phyloP scores from a whole-genome alignment of 495 filamentous ascomycete genomes.

The Cryomyces minteri region DNA sequence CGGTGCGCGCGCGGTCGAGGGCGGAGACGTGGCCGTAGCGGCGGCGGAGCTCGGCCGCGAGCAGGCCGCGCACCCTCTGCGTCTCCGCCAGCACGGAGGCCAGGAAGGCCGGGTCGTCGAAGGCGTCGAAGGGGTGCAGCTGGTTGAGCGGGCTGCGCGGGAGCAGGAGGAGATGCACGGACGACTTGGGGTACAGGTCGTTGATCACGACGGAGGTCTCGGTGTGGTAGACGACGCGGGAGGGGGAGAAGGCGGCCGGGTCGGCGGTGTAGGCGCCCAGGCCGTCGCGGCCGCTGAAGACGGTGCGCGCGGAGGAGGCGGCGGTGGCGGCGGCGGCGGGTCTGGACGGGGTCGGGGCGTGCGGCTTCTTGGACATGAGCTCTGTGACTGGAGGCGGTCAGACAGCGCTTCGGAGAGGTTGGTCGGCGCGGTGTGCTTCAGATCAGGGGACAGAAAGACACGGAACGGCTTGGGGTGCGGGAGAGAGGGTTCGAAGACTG shows the following conservation, averaged over 20 bases:
- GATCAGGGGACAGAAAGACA: too few species aligned
- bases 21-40: constrained; percentile 43
- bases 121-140: constrained; percentile 60
- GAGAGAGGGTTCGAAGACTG: too few species aligned
- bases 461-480: too few species aligned
- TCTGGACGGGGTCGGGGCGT: neutral
- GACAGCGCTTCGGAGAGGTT: neutral
- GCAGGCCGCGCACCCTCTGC: constrained; percentile 38
- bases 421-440: too few species aligned
- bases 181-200: constrained; percentile 72
- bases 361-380: constrained; percentile 4
- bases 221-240: constrained; percentile 48
- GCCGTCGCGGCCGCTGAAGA: constrained; percentile 7
- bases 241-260: constrained; percentile 41
- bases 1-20: constrained; percentile 35
- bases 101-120: constrained; percentile 55
- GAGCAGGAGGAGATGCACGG: constrained; percentile 70
- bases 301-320: neutral
- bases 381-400: constrained; percentile 6
- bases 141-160: constrained; percentile 48
- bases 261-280: constrained; percentile 54
- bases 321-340: constrained; percentile 19
- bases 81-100: constrained; percentile 38
- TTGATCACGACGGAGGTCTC: constrained; percentile 60
- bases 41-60: constrained; percentile 58